Evolutionary conservation across 225 moss, liverwort and hornwort species (phyloP).

Genomic region (Polytrichum commune): DNA sequence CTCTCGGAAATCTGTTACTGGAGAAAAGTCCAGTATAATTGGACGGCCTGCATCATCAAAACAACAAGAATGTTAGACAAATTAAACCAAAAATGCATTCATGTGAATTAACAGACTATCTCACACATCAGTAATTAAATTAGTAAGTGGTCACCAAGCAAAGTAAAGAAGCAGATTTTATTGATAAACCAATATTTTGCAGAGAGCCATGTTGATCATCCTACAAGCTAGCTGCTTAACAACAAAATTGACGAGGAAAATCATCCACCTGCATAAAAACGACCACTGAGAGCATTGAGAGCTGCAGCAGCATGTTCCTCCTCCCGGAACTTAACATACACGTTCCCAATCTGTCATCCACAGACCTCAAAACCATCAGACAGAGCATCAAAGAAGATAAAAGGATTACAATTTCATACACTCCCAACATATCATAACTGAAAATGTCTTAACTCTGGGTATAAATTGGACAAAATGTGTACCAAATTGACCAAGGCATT

Average conservation of each 20-base stretch:
- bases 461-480: too few relatives aligned
- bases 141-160: not conserved
- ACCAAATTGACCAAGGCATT: too few relatives aligned
- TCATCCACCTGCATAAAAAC: slow-evolving; percentile 86
- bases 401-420: not conserved
- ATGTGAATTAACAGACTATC: not conserved
- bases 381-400: not conserved
- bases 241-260: too few relatives aligned
- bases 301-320: slow-evolving; percentile 98
- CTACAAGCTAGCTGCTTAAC: too few relatives aligned
- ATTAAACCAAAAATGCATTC: not conserved
- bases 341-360: slow-evolving; percentile 78
- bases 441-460: too few relatives aligned
- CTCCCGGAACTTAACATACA: slow-evolving; percentile 97
- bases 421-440: too few relatives aligned
- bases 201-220: not conserved
- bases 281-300: slow-evolving; percentile 83
- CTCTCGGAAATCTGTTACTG: slow-evolving; percentile 98
- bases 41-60: slow-evolving; percentile 62
- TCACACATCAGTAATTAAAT: not conserved
- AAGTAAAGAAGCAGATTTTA: not conserved
- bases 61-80: not conserved
- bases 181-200: not conserved
- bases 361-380: not conserved
- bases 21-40: slow-evolving; percentile 95